Conservation (phyloP, 495 filamentous ascomycete species). For the Podospora pseudoanserina region DNA sequence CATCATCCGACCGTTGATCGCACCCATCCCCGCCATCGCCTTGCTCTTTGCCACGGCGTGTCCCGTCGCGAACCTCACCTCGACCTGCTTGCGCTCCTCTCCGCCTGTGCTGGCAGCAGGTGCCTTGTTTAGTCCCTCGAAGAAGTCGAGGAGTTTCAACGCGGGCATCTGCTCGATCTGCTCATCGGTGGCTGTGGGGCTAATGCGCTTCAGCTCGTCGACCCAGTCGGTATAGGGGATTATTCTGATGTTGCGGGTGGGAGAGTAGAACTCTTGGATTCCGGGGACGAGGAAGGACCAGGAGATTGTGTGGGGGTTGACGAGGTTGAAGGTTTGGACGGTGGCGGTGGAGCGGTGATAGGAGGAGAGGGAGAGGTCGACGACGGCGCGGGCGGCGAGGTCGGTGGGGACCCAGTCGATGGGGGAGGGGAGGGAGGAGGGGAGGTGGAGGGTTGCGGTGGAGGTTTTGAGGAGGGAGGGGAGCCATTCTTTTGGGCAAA, state of each 20-base stretch:
- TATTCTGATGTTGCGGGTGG: not conserved
- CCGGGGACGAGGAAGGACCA: not conserved
- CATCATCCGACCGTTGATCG: not conserved
- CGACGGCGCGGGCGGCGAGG: not conserved
- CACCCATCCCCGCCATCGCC: not conserved
- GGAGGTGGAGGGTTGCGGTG: not conserved
- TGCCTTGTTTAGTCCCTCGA: not conserved
- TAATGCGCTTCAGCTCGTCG: not conserved
- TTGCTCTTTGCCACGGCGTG: not conserved
- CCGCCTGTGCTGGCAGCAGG: not conserved
- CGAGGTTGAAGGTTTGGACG: constrained; percentile 2
- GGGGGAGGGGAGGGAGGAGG: not conserved
- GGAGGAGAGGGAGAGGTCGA: not conserved
- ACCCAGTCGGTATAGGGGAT: not conserved
- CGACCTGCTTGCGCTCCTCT: not conserved
- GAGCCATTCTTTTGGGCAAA: not conserved
- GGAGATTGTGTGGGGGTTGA: not conserved
- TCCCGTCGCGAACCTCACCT: not conserved
- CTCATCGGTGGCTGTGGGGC: not conserved
- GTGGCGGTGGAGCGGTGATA: not conserved
- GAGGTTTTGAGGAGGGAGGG: constrained; percentile 7
- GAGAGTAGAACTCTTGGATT: not conserved
- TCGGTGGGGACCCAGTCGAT: constrained; percentile 7
- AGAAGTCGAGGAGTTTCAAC: constrained; percentile 5
- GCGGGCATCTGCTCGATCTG: not conserved